Evolutionary conservation across 2,329 filamentous ascomycete genomes (phyloP).

Genomic region (Aspergillus ustus): DNA sequence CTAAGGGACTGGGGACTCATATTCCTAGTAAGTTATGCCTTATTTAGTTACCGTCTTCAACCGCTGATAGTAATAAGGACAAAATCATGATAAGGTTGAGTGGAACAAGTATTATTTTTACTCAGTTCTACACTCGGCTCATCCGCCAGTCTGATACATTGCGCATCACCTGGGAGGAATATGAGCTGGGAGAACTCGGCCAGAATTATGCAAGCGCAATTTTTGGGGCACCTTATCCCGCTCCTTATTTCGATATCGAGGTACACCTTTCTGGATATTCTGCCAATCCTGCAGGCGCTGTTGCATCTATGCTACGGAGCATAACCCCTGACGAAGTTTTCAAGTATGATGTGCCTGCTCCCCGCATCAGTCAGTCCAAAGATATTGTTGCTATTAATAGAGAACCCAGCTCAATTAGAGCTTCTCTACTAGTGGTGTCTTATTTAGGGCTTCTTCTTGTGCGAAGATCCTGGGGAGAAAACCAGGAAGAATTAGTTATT

Average conservation of each 20-base stretch:
- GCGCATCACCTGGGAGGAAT: neutral
- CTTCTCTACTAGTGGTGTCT: neutral
- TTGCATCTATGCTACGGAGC: neutral
- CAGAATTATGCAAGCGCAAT: neutral
- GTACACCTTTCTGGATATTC: neutral
- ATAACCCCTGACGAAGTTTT: constrained; percentile 1
- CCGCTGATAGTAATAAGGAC: constrained; percentile 2
- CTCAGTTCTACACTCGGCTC: neutral
- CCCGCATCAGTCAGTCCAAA: neutral
- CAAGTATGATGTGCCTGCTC: neutral
- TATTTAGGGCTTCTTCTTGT: neutral
- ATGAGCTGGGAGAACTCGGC: neutral
- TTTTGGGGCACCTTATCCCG: neutral
- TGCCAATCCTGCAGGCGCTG: neutral
- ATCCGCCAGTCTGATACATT: constrained; percentile 1
- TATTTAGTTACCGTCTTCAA: constrained; percentile 1
- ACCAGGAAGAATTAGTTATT: neutral
- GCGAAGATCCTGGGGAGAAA: neutral
- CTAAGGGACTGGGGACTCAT: neutral
- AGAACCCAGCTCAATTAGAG: constrained; percentile 1
- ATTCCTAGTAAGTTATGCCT: constrained; percentile 1
- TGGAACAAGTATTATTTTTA: constrained; percentile 2
- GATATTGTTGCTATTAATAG: constrained; percentile 1
- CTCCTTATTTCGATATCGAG: neutral
- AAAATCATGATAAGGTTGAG: constrained; percentile 1